These are phyloP conservation scores for Echria macrotheca DNA, from an alignment of 495 filamentous ascomycete genomes.

Conservation along the genomic window DNA sequence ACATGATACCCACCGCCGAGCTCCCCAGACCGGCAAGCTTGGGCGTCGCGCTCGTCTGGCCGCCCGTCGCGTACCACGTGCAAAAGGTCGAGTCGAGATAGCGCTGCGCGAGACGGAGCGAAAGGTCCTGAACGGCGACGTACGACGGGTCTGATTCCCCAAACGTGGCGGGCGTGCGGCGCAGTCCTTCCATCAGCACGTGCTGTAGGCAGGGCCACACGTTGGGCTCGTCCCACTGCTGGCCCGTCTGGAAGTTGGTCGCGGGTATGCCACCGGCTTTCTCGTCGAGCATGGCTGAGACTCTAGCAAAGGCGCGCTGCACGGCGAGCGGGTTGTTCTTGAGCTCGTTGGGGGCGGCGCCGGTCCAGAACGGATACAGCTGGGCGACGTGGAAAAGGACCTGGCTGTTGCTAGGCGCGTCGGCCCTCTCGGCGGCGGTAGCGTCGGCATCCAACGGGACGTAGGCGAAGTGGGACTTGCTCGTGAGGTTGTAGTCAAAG, in stretches of 20 bases:
- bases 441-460: conserved; percentile 34
- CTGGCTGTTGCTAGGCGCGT: conserved; percentile 35
- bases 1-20: conserved; percentile 39
- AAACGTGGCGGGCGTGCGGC: conserved; percentile 43
- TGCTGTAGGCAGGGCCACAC: conserved; percentile 49
- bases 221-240: conserved; percentile 50
- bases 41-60: conserved; percentile 37
- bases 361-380: conserved; percentile 49
- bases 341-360: conserved; percentile 39
- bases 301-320: conserved; percentile 31
- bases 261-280: conserved; percentile 40
- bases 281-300: conserved; percentile 29
- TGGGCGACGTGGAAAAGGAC: conserved; percentile 40
- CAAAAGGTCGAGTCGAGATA: conserved; percentile 48
- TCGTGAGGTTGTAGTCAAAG: conserved; percentile 50
- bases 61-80: conserved; percentile 47
- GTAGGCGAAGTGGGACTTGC: conserved; percentile 33
- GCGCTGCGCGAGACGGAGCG: conserved; percentile 40
- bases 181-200: conserved; percentile 42
- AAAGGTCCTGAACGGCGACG: conserved; percentile 32
- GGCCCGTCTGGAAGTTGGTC: conserved; percentile 40
- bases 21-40: conserved; percentile 35
- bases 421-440: conserved; percentile 21
- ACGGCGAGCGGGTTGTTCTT: conserved; percentile 44
- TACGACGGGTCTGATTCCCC: conserved; percentile 39